phyloP scores from a whole-genome alignment of 768 basidiomycete species.

The Kwoniella europaea region DNA sequence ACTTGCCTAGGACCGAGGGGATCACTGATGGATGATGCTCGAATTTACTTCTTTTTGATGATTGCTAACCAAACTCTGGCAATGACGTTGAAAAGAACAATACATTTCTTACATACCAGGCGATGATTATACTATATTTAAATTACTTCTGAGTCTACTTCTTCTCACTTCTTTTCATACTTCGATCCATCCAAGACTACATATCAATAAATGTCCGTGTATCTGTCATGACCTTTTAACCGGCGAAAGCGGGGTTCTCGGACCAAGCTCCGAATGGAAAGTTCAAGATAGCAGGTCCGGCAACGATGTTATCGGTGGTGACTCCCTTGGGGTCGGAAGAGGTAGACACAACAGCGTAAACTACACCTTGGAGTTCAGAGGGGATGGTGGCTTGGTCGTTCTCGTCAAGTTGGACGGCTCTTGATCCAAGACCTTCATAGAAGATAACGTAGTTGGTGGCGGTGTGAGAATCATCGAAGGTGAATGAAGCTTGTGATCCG shows the following conservation, averaged over 20 bases:
- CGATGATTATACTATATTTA: background rate
- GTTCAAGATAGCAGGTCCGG: conserved; percentile 65
- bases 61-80: no score
- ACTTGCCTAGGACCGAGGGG: no score
- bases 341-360: conserved; percentile 47
- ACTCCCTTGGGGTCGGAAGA: conserved; percentile 40
- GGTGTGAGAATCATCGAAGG: conserved; percentile 60
- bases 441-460: conserved; percentile 44
- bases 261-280: conserved; percentile 32
- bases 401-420: conserved; percentile 35
- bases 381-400: conserved; percentile 44
- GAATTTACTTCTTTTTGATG: no score
- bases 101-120: no score
- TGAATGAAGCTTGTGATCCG: conserved; percentile 62
- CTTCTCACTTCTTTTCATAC: background rate
- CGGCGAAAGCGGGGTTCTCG: conserved; percentile 43
- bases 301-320: conserved; percentile 63
- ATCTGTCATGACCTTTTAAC: background rate
- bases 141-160: background rate
- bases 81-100: no score
- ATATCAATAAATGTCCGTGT: no score
- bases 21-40: no score
- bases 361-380: conserved; percentile 39
- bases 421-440: conserved; percentile 46
- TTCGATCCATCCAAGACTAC: background rate